Conservation (phyloP, 2,329 filamentous ascomycete species). For the Fusarium humuli region DNA sequence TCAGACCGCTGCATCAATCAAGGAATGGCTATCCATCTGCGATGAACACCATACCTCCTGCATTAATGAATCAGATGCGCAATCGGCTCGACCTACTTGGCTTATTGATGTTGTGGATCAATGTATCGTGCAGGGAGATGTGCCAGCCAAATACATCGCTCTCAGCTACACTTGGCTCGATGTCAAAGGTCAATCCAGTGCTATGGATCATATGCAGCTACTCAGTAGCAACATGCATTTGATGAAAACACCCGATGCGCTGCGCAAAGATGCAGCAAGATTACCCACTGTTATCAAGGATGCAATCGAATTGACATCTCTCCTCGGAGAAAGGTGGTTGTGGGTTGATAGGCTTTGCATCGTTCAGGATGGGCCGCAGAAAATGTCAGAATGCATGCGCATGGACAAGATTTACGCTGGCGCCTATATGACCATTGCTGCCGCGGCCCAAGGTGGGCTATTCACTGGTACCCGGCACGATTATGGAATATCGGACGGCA, state of each 20-base stretch:
- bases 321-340: background rate
- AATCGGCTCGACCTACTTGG: background rate
- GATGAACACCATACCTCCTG: rapidly evolving
- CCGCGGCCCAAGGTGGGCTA: background rate
- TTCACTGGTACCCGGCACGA: background rate
- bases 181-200: too few species aligned
- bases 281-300: background rate
- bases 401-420: background rate
- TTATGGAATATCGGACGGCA: too few species aligned
- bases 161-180: background rate
- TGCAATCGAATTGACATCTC: background rate
- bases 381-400: background rate
- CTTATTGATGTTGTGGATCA: background rate
- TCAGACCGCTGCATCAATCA: background rate
- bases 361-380: background rate
- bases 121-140: background rate
- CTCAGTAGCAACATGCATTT: rapidly evolving
- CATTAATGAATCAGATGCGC: rapidly evolving
- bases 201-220: too few species aligned
- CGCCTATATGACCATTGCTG: background rate
- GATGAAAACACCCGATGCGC: background rate
- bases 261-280: background rate
- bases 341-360: background rate
- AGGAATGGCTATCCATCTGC: background rate
- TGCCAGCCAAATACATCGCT: background rate